phyloP scores from a whole-genome alignment of 73 alveolate genomes.

The Urostyla sp. region DNA sequence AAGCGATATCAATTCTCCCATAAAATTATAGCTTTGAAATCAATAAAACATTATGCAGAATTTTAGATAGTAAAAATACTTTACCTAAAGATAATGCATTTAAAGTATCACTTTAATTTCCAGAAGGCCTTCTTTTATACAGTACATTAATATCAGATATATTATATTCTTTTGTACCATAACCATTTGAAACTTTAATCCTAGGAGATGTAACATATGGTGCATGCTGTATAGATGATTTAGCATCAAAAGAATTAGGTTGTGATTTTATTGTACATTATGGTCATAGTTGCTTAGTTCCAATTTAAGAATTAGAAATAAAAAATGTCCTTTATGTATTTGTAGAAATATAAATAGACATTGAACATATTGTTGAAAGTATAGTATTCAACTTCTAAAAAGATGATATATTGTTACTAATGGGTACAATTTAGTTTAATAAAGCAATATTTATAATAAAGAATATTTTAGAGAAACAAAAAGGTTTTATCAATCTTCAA shows the following conservation, averaged over 20 bases:
- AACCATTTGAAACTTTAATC: conserved; percentile 72
- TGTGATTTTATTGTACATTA: conserved; percentile 98
- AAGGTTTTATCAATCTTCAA: conserved; percentile 48
- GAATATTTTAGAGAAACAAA: conserved; percentile 34
- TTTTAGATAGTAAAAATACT: conserved; percentile 36
- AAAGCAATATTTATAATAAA: conserved; percentile 59
- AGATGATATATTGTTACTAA: conserved; percentile 67
- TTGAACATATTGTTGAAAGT: conserved; percentile 87
- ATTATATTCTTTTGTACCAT: conserved; percentile 77
- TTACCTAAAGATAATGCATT: background rate
- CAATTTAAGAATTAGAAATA: conserved; percentile 83
- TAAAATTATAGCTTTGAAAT: conserved; percentile 95
- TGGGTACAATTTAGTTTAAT: conserved; percentile 84
- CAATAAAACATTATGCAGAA: conserved; percentile 91
- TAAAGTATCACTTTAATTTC: conserved; percentile 95
- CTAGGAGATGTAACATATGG: conserved; percentile 99
- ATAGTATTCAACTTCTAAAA: conserved; percentile 83
- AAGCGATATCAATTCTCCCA: conserved; percentile 89
- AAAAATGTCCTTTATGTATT: conserved; percentile 91
- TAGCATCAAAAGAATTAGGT: conserved; percentile 93
- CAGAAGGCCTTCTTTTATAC: conserved; percentile 97
- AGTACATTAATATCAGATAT: conserved; percentile 88
- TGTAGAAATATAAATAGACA: conserved; percentile 94
- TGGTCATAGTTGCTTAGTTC: conserved; percentile 97
- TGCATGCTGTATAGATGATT: conserved; percentile 99